Percentiles rank a stretch among this genome's conserved stretches.
Conservation (phyloP, 1,284 basidiomycete species). For the Cutaneotrichosporon curvatum region DNA sequence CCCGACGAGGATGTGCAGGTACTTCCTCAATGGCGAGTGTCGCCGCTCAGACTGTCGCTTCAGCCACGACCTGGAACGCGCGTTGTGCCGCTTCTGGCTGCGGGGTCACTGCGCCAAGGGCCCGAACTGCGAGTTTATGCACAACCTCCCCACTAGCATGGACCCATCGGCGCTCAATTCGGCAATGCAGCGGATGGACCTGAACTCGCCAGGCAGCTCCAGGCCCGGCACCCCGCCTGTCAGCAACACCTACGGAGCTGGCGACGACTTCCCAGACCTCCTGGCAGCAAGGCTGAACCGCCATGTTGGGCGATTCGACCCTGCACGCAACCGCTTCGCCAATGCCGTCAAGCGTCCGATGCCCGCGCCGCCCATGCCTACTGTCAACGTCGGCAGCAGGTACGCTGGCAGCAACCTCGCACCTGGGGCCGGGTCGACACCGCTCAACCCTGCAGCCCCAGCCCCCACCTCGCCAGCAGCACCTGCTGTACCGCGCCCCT, state of each 20-base stretch:
- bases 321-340: slow-evolving; percentile 74
- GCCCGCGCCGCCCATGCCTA: slow-evolving; percentile 22
- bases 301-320: slow-evolving; percentile 53
- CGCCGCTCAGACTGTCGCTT: slow-evolving; percentile 93
- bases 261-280: slow-evolving; percentile 79
- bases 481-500: slow-evolving; percentile 60
- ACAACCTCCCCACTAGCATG: slow-evolving; percentile 65
- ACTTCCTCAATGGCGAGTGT: slow-evolving; percentile 94
- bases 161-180: slow-evolving; percentile 49
- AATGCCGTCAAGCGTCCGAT: slow-evolving; percentile 44
- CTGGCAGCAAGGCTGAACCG: slow-evolving; percentile 45
- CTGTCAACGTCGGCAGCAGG: slow-evolving; percentile 14
- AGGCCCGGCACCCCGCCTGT: slow-evolving; percentile 26
- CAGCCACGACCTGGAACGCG: slow-evolving; percentile 86
- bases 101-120: slow-evolving; percentile 92
- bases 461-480: slow-evolving; percentile 45
- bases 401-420: neutral
- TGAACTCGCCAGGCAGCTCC: slow-evolving; percentile 49
- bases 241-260: slow-evolving; percentile 33
- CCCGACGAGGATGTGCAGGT: slow-evolving; percentile 72
- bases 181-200: slow-evolving; percentile 62
- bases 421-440: neutral
- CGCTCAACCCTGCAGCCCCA: slow-evolving; percentile 24
- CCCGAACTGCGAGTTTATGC: slow-evolving; percentile 68
- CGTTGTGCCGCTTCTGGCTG: slow-evolving; percentile 95